Base-by-base conservation (phyloP, 495 filamentous ascomycete species). In the Penicillium chermesinum region DNA sequence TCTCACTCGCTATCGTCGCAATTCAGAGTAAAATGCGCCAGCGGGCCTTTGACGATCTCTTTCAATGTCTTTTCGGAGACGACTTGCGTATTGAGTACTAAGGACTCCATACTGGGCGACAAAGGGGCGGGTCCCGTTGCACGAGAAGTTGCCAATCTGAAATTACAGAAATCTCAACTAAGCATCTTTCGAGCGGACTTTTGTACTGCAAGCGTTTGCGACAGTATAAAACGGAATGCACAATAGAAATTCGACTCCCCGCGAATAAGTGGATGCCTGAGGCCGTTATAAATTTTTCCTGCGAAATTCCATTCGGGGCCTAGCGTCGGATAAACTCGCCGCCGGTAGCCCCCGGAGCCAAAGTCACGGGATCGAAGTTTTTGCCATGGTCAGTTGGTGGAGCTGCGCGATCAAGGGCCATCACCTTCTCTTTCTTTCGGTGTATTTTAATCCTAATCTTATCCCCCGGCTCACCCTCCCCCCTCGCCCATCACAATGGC, bases 401-500 rank as follows among this genome's bases (percentile, higher is more conserved):
- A 58, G 54, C 50, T 60, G 59, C 27, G 43, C 61, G 42, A 44
- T 44, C 45, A 59, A 48, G 49, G 52, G 41, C 53, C 34, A 51
- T 53, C 55, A 45, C 59, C 52, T 39, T 49, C 53, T 52, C 43
- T 59, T 46, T 40, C 46, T 40, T 58, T 55, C 46, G 44, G 43
- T 47, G 47, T 65, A 60, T 49, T 52, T 48, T 52, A 54, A 44
- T 30, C 25, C 25, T 62, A 59, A 52, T 57, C 58, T 57, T 50
- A 56, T 56, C 46, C 25, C 25, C 25, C 25, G 25, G 25, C 25
- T 30, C 10, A 44, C 17, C 22, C 32, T 30, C 6, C 38, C 25
- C 41, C 37, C 25, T 44, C 27, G 27, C 35, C 44, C 20, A 57
- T 55, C 63, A 73, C 48, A 49, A 88, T 88, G 87, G 78, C 84